Percentiles rank a stretch among this genome's conserved stretches.
Evolutionary conservation across 495 filamentous ascomycete species (phyloP).

Genomic region (Penicillium turbatum): DNA sequence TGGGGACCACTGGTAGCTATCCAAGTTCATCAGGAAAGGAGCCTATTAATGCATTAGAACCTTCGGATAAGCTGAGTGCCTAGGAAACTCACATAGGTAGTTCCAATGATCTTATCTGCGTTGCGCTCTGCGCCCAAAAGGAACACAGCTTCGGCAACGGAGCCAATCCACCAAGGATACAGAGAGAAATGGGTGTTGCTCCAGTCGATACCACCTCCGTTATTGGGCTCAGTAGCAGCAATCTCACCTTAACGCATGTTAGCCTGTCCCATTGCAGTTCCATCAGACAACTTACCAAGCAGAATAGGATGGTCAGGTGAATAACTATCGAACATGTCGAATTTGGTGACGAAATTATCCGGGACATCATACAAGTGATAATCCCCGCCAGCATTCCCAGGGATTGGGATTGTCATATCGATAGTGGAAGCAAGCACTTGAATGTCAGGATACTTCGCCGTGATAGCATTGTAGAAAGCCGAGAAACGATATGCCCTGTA

Average conservation of each 20-base stretch:
- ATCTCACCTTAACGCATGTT: conserved; percentile 37
- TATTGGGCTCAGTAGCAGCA: conserved; percentile 45
- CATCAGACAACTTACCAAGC: conserved; percentile 36
- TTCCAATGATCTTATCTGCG: conserved; percentile 45
- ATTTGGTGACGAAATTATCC: conserved; percentile 47
- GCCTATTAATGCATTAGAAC: conserved; percentile 29
- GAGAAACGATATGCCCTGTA: conserved; percentile 45
- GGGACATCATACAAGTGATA: conserved; percentile 49
- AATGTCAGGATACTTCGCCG: conserved; percentile 47
- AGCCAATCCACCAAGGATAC: conserved; percentile 49
- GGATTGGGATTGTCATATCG: conserved; percentile 36
- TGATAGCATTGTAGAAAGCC: conserved; percentile 46
- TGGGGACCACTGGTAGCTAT: conserved; percentile 45
- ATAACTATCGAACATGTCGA: conserved; percentile 51
- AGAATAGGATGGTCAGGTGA: conserved; percentile 39
- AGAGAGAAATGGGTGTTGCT: conserved; percentile 28
- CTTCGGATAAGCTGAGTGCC: neutral
- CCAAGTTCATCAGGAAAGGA: conserved; percentile 46
- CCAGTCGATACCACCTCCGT: conserved; percentile 28
- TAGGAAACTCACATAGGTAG: conserved; percentile 33
- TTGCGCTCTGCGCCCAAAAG: conserved; percentile 65
- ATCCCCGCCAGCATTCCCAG: conserved; percentile 41
- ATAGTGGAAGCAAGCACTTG: conserved; percentile 44
- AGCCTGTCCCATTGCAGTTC: neutral
- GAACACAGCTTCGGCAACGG: conserved; percentile 63